A percentile compares a stretch with the other conserved stretches of the same genome.
These are phyloP conservation scores for Ilyonectria destructans DNA, from an alignment of 2,329 filamentous ascomycete species.

Conservation along the genomic window DNA sequence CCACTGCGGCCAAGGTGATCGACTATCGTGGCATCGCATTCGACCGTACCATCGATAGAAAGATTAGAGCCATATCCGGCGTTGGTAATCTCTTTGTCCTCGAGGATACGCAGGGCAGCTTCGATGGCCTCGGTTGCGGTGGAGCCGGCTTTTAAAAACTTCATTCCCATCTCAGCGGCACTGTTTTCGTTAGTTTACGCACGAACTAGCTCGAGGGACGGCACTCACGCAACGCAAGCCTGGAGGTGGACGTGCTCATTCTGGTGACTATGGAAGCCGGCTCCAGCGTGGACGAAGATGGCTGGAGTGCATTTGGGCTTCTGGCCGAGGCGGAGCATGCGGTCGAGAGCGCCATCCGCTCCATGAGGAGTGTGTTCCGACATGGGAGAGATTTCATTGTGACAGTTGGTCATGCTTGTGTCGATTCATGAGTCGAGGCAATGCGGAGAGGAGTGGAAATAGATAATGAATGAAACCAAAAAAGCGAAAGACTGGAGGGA, in stretches of 20 bases:
- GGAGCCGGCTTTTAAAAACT: conserved; percentile 82
- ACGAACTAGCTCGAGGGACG: neutral
- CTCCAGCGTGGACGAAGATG: conserved; percentile 96
- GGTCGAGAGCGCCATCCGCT: conserved; percentile 61
- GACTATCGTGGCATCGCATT: conserved; percentile 95
- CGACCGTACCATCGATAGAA: conserved; percentile 89
- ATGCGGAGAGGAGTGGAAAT: neutral
- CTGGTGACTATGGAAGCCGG: conserved; percentile 90
- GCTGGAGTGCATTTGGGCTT: conserved; percentile 69
- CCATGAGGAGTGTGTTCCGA: conserved; percentile 64
- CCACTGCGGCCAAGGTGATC: conserved; percentile 94
- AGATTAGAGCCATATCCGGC: conserved; percentile 97
- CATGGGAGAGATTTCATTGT: conserved; percentile 58
- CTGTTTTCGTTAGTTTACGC: conserved; percentile 61
- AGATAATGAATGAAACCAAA: conserved; percentile 18
- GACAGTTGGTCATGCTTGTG: conserved; percentile 52
- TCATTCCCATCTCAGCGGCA: conserved; percentile 89
- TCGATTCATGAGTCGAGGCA: conserved; percentile 43
- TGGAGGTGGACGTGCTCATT: conserved; percentile 90
- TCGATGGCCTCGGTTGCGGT: conserved; percentile 92
- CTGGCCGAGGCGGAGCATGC: conserved; percentile 55
- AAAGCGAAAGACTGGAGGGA: conserved; percentile 12
- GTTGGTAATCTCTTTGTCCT: conserved; percentile 97
- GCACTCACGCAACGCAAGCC: conserved; percentile 87
- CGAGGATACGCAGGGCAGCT: conserved; percentile 87